Evolutionary conservation across 306 rosid species (phyloP).

Genomic region (Arachis stenosperma): DNA sequence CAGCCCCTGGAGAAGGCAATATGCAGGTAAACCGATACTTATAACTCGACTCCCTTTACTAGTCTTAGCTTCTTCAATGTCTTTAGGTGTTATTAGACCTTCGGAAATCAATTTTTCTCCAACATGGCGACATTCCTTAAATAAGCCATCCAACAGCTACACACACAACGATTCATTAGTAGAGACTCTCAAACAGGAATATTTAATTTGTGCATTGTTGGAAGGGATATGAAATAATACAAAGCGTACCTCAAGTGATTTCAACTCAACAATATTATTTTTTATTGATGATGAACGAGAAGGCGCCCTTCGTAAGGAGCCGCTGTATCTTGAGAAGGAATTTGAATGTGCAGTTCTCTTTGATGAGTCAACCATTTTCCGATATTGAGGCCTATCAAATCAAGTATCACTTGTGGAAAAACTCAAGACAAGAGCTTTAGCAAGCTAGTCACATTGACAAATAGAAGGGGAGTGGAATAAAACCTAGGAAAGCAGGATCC

Average conservation of each 20-base stretch:
- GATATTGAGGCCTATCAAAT: constrained; percentile 60
- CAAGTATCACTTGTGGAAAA: constrained; percentile 33
- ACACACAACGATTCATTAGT: constrained; percentile 38
- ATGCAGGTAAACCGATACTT: constrained; percentile 84
- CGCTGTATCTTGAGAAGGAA: constrained; percentile 59
- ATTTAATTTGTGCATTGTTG: neutral
- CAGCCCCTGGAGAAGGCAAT: constrained; percentile 72
- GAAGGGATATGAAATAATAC: constrained; percentile 4
- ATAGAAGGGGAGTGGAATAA: constrained; percentile 31
- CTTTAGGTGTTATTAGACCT: constrained; percentile 67
- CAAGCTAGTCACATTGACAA: constrained; percentile 14
- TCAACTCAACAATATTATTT: constrained; percentile 62
- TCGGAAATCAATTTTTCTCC: constrained; percentile 79
- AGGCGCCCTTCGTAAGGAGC: constrained; percentile 57
- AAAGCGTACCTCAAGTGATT: constrained; percentile 79
- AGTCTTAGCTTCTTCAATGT: constrained; percentile 76
- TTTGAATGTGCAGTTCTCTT: constrained; percentile 33
- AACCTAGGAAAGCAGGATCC: constrained; percentile 98
- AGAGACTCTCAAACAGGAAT: constrained; percentile 2
- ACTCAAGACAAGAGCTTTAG: constrained; percentile 1
- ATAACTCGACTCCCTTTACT: constrained; percentile 72
- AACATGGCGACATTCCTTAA: constrained; percentile 55
- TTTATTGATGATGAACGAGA: constrained; percentile 62
- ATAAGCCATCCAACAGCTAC: constrained; percentile 76
- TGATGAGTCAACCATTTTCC: constrained; percentile 47